Conservation (phyloP, 495 filamentous ascomycete species). For the Cetradonia linearis region DNA sequence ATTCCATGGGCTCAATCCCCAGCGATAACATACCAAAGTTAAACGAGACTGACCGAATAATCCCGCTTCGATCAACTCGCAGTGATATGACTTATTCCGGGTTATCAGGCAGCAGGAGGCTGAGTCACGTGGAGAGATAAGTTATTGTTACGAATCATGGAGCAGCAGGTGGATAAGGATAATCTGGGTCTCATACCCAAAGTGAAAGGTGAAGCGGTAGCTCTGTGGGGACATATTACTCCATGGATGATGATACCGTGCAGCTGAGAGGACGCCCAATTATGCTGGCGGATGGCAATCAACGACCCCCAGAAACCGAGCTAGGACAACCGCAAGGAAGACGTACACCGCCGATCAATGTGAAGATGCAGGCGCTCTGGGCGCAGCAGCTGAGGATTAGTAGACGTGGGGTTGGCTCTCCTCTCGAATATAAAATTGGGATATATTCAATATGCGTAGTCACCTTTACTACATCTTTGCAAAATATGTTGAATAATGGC, state of each 20-base stretch:
- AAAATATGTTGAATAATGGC: too few relatives aligned
- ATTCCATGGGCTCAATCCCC: not conserved
- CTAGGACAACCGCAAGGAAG: constrained; percentile 7
- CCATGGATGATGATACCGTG: not conserved
- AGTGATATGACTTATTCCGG: not conserved
- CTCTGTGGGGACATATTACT: not conserved
- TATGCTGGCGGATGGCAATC: not conserved
- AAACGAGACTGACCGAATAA: not conserved
- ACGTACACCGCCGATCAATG: not conserved
- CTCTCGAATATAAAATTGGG: too few relatives aligned
- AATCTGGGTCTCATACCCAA: not conserved
- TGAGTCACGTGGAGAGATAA: not conserved
- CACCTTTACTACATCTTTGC: too few relatives aligned
- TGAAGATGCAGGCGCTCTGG: too few relatives aligned
- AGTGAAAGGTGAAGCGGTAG: not conserved
- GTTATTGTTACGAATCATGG: not conserved
- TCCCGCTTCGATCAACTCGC: not conserved
- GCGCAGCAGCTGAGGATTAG: too few relatives aligned
- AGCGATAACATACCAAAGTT: not conserved
- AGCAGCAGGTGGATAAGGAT: not conserved
- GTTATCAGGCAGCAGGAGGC: too few relatives aligned
- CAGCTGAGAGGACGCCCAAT: not conserved
- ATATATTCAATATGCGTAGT: too few relatives aligned
- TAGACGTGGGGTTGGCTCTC: too few relatives aligned
- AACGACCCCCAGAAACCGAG: not conserved